These are phyloP conservation scores for Rhodotorula sp. DNA, from an alignment of 1,284 basidiomycete genomes.

Conservation along the genomic window DNA sequence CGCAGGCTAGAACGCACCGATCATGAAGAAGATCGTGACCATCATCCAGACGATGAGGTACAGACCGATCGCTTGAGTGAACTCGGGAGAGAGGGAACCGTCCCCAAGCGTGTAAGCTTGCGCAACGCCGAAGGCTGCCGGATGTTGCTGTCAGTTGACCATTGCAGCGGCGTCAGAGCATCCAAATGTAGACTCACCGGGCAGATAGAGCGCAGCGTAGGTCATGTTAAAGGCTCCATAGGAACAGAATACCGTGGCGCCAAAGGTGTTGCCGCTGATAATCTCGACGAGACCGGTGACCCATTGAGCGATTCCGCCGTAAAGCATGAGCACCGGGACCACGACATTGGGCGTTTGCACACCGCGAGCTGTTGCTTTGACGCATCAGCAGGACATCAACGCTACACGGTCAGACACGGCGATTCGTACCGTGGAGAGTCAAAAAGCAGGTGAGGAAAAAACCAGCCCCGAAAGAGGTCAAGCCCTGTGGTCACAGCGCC, in stretches of 20 bases:
- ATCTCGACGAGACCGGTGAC: slow-evolving; percentile 29
- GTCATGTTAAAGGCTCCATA: slow-evolving; percentile 27
- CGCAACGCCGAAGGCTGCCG: neutral
- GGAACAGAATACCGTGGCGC: slow-evolving; percentile 17
- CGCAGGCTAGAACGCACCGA: slow-evolving; percentile 1
- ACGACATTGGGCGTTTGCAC: slow-evolving; percentile 13
- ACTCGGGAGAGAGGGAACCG: slow-evolving; percentile 16
- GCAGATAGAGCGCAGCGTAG: slow-evolving; percentile 28
- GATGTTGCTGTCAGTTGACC: neutral
- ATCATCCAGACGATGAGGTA: slow-evolving; percentile 17
- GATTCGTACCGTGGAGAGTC: neutral
- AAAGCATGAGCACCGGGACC: slow-evolving; percentile 16
- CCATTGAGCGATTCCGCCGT: slow-evolving; percentile 24
- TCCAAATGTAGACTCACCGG: slow-evolving; percentile 9
- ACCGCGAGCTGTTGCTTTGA: slow-evolving; percentile 1
- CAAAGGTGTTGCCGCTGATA: slow-evolving; percentile 25
- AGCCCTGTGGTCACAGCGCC: neutral
- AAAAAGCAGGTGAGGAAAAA: neutral
- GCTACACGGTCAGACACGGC: neutral
- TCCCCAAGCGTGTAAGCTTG: slow-evolving; percentile 12
- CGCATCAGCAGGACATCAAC: neutral
- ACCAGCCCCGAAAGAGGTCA: neutral
- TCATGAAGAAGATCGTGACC: slow-evolving; percentile 20
- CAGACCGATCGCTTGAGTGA: slow-evolving; percentile 27
- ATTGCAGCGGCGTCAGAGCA: no score